phyloP scores from a whole-genome alignment of 129 eudicot genomes.

The Silybum marianum region DNA sequence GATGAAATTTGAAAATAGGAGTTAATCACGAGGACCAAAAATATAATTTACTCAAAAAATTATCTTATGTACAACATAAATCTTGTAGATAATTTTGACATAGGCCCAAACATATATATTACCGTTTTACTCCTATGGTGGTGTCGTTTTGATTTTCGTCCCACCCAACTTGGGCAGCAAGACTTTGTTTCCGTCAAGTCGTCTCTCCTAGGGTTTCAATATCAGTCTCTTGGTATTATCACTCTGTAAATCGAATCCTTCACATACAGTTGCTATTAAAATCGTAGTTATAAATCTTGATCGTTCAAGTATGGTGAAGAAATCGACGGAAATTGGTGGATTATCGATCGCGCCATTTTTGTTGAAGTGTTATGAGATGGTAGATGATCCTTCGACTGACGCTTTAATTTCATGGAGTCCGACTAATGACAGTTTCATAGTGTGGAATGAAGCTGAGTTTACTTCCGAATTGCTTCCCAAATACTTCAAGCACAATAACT shows the following conservation, averaged over 20 bases:
- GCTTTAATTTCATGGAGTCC: slow-evolving; percentile 70
- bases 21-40: background rate
- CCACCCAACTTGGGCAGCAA: slow-evolving; percentile 20
- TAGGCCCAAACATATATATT: background rate
- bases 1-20: background rate
- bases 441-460: slow-evolving; percentile 63
- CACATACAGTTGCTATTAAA: background rate
- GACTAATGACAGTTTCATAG: slow-evolving; percentile 58
- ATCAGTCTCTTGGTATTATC: background rate
- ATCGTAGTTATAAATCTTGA: background rate
- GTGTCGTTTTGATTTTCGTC: background rate
- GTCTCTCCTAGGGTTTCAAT: slow-evolving; percentile 35
- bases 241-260: background rate
- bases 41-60: background rate
- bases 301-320: slow-evolving; percentile 54
- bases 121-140: background rate
- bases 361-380: slow-evolving; percentile 89
- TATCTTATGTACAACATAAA: too few species aligned
- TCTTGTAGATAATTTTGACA: too few species aligned
- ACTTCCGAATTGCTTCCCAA: slow-evolving; percentile 70
- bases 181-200: slow-evolving; percentile 23
- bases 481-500: slow-evolving; percentile 79
- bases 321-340: slow-evolving; percentile 50
- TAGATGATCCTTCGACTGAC: slow-evolving; percentile 64
- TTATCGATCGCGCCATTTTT: slow-evolving; percentile 64